phyloP scores from a whole-genome alignment of 768 basidiomycete genomes.

The Leccinellum luteum region DNA sequence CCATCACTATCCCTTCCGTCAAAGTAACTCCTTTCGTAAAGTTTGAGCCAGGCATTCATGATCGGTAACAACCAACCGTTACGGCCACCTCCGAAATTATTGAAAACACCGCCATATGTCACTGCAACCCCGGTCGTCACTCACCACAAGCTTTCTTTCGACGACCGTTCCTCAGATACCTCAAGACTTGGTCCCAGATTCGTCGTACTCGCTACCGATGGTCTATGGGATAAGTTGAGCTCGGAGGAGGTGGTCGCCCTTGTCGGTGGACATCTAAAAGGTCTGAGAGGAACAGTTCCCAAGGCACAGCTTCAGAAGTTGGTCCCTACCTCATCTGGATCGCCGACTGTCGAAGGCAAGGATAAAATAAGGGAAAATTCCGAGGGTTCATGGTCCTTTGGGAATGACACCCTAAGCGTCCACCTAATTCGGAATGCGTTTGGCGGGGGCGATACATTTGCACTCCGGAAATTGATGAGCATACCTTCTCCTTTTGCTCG shows the following conservation, averaged over 20 bases:
- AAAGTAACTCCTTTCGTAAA: conserved; percentile 19
- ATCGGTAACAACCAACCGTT: conserved; percentile 57
- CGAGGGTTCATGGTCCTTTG: conserved; percentile 70
- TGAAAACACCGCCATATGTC: conserved; percentile 93
- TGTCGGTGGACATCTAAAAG: conserved; percentile 77
- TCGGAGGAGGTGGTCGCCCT: conserved; percentile 86
- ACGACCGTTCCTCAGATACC: conserved; percentile 24
- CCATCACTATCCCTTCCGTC: background rate
- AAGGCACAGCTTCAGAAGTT: conserved; percentile 55
- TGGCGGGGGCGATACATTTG: conserved; percentile 68
- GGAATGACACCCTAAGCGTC: conserved; percentile 72
- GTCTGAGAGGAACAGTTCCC: conserved; percentile 61
- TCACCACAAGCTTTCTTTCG: conserved; percentile 64
- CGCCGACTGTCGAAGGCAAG: conserved; percentile 63
- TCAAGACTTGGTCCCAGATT: conserved; percentile 49
- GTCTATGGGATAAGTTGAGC: conserved; percentile 71
- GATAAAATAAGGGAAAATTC: conserved; percentile 36
- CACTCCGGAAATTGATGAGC: conserved; percentile 63
- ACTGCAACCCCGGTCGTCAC: conserved; percentile 81
- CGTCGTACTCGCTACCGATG: conserved; percentile 87
- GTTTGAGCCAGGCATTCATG: conserved; percentile 65
- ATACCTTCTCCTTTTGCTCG: conserved; percentile 81
- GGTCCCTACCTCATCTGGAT: conserved; percentile 54
- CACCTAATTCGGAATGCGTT: conserved; percentile 92
- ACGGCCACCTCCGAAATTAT: conserved; percentile 55